These are phyloP conservation scores for Barnettozyma pratensis DNA, from an alignment of 805 yeast species.

Conservation along the genomic window DNA sequence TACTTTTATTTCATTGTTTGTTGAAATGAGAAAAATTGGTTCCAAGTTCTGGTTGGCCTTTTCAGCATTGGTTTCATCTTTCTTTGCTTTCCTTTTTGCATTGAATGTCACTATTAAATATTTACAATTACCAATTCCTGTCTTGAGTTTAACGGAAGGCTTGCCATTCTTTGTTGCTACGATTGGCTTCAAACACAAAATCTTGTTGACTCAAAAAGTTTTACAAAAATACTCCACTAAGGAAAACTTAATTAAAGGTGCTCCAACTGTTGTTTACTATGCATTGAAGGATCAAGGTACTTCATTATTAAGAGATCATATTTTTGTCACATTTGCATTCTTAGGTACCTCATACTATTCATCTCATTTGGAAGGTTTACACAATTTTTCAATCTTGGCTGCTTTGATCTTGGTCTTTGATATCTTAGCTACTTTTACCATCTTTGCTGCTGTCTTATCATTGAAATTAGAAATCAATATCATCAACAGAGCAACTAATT, in stretches of 20 bases:
- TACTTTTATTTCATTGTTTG: conserved; percentile 68
- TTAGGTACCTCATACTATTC: conserved; percentile 60
- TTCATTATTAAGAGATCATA: conserved; percentile 59
- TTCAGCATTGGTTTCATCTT: conserved; percentile 71
- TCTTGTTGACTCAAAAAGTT: conserved; percentile 61
- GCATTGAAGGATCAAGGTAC: conserved; percentile 34
- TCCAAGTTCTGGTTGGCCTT: conserved; percentile 85
- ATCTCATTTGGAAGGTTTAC: conserved; percentile 63
- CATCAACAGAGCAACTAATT: conserved; percentile 74
- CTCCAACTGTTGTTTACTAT: conserved; percentile 30
- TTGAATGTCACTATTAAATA: conserved; percentile 54
- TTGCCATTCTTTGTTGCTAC: conserved; percentile 89
- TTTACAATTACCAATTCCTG: conserved; percentile 57
- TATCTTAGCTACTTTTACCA: conserved; percentile 67
- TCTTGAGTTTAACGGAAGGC: conserved; percentile 80
- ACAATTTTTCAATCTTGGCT: conserved; percentile 74
- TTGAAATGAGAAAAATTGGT: conserved; percentile 71
- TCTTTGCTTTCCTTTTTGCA: conserved; percentile 81
- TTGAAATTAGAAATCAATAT: conserved; percentile 84
- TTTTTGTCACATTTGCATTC: conserved; percentile 67
- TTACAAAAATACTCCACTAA: conserved; percentile 27
- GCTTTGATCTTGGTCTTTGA: conserved; percentile 69
- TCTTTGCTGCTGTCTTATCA: conserved; percentile 77
- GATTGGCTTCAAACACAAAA: conserved; percentile 86
- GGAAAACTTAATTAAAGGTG: conserved; percentile 28